Evolutionary conservation across 331 rosid genomes (phyloP).

Genomic region (Erythrophleum ivorense): DNA sequence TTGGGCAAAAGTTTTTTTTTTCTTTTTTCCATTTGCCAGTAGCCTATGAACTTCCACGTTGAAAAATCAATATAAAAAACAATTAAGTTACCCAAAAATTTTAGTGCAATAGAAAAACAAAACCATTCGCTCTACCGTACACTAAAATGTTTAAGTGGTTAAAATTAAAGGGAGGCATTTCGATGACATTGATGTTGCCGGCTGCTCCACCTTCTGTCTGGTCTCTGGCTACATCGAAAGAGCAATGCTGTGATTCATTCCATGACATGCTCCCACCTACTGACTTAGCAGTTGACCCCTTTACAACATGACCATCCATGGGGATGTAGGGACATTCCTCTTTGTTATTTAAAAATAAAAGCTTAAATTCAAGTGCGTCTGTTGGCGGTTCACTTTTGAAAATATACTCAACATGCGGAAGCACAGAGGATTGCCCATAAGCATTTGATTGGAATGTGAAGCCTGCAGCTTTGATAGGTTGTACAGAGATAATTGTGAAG

Average conservation of each 20-base stretch:
- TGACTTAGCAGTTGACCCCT: neutral
- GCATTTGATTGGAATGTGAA: neutral
- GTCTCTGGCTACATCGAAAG: neutral
- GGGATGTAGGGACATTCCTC: neutral
- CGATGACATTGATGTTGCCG: neutral
- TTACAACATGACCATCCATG: neutral
- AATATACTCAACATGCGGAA: neutral
- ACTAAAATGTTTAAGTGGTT: neutral
- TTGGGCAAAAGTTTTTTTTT: neutral
- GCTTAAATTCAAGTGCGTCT: neutral
- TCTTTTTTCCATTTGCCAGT: too few species aligned
- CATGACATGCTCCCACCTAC: neutral
- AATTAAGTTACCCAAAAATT: neutral
- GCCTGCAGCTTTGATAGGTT: neutral
- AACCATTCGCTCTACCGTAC: neutral
- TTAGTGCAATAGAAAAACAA: neutral
- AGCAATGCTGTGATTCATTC: neutral
- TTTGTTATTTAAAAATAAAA: neutral
- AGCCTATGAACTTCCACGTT: too few species aligned
- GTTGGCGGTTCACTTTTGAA: too few species aligned
- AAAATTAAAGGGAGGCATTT: too few species aligned
- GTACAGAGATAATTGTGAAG: too few species aligned
- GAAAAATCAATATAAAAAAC: too few species aligned
- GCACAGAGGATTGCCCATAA: too few species aligned
- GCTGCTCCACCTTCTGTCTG: neutral